Conservation (phyloP, 768 basidiomycete species). For the Crucibulum laeve region DNA sequence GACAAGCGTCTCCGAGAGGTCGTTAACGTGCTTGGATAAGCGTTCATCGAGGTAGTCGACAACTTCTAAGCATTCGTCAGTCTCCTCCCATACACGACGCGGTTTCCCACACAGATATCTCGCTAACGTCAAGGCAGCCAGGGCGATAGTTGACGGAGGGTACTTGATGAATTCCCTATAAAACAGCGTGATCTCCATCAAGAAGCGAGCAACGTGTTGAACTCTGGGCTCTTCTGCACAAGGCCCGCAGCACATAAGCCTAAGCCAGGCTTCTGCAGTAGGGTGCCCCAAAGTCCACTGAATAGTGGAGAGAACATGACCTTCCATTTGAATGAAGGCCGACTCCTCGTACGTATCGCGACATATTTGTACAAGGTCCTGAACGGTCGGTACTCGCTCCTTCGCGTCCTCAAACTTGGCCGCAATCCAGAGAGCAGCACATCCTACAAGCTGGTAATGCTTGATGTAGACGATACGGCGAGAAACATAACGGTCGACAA, state of each 20-base stretch:
- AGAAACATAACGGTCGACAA: constrained; percentile 98
- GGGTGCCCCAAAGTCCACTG: constrained; percentile 97
- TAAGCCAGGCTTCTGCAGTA: constrained; percentile 96
- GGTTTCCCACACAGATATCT: constrained; percentile 82
- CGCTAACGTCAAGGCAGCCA: constrained; percentile 86
- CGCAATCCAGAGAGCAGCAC: constrained; percentile 98
- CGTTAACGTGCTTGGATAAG: constrained; percentile 84
- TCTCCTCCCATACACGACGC: constrained; percentile 79
- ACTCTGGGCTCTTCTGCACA: constrained; percentile 83
- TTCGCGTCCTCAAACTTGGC: constrained; percentile 99
- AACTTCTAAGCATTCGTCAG: constrained; percentile 77
- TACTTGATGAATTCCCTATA: constrained; percentile 92
- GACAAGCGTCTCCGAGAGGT: constrained; percentile 91
- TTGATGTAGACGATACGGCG: constrained; percentile 98
- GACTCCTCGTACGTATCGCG: constrained; percentile 95
- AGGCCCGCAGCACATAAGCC: constrained; percentile 73
- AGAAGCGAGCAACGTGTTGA: constrained; percentile 92
- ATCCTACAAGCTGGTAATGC: constrained; percentile 98
- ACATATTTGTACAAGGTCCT: constrained; percentile 93
- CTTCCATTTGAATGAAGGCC: constrained; percentile 99
- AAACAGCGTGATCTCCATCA: constrained; percentile 99
- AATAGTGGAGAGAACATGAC: constrained; percentile 93
- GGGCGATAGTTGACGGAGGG: constrained; percentile 81
- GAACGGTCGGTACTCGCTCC: constrained; percentile 94
- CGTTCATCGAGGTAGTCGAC: constrained; percentile 83